A percentile compares a stretch with the other conserved stretches of the same genome.
phyloP scores from a whole-genome alignment of 352 stramenopile species.

The Pythium utonaiense region DNA sequence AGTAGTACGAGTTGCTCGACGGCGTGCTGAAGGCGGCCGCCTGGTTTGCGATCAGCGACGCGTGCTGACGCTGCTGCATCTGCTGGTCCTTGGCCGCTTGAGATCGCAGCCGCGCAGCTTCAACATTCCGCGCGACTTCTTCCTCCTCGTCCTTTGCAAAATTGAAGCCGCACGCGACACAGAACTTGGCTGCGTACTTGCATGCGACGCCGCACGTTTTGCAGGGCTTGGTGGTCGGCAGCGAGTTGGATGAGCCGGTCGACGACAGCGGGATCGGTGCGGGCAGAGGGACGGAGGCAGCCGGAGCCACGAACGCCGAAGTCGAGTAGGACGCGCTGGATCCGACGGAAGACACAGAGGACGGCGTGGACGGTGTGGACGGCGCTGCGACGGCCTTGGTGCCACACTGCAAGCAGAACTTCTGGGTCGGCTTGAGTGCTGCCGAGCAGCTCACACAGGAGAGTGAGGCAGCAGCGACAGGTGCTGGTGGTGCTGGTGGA shows the following conservation, averaged over 20 bases:
- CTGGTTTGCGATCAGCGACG: slow-evolving; percentile 65
- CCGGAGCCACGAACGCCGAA: slow-evolving; percentile 33
- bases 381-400: slow-evolving; percentile 36
- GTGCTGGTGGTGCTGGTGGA: slow-evolving; percentile 15
- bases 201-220: slow-evolving; percentile 61
- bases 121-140: slow-evolving; percentile 73
- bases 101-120: slow-evolving; percentile 44
- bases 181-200: slow-evolving; percentile 81
- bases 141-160: slow-evolving; percentile 75
- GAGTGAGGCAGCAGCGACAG: slow-evolving; percentile 5
- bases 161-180: slow-evolving; percentile 75
- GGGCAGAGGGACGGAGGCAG: slow-evolving; percentile 37
- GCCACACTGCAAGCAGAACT: slow-evolving; percentile 80
- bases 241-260: slow-evolving; percentile 28
- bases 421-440: slow-evolving; percentile 56
- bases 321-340: slow-evolving; percentile 21
- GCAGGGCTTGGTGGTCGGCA: slow-evolving; percentile 56
- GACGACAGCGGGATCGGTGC: slow-evolving; percentile 48
- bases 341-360: slow-evolving; percentile 29
- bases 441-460: slow-evolving; percentile 46
- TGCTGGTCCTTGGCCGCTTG: slow-evolving; percentile 51
- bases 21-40: slow-evolving; percentile 19
- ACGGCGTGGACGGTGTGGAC: slow-evolving; percentile 7
- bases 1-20: background rate
- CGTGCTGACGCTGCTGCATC: slow-evolving; percentile 58